These are phyloP conservation scores for Babesia sp. DNA, from an alignment of 169 alveolate species.

Conservation along the genomic window DNA sequence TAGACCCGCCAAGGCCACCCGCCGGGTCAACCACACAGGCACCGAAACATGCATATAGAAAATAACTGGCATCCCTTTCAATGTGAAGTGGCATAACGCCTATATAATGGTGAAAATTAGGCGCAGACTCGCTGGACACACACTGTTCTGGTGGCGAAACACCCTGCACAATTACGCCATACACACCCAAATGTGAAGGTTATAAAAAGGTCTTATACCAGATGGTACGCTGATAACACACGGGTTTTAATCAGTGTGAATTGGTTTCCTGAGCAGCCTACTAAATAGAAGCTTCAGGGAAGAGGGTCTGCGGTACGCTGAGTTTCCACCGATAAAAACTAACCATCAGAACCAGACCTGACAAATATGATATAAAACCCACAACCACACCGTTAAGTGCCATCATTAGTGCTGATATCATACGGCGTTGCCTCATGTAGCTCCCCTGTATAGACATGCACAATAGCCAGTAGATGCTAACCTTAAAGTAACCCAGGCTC, in stretches of 20 bases:
- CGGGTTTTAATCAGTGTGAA: too few species aligned
- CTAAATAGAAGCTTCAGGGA: constrained; percentile 12
- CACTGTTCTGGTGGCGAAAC: too few species aligned
- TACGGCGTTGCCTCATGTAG: constrained; percentile 50
- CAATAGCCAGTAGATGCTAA: background rate
- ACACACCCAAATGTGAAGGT: too few species aligned
- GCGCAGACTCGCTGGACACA: too few species aligned
- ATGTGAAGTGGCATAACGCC: too few species aligned
- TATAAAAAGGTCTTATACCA: too few species aligned
- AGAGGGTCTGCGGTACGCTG: background rate
- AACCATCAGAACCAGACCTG: constrained; percentile 26
- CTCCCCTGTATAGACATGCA: constrained; percentile 34
- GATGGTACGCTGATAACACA: too few species aligned
- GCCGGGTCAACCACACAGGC: background rate
- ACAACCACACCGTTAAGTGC: constrained; percentile 51
- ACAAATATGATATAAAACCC: constrained; percentile 32
- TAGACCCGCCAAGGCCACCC: background rate
- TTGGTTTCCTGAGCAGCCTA: too few species aligned
- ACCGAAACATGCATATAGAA: too few species aligned
- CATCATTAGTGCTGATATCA: constrained; percentile 50
- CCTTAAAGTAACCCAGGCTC: constrained; percentile 65
- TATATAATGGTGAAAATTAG: too few species aligned
- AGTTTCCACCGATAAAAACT: background rate
- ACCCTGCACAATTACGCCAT: too few species aligned
- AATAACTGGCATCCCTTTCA: too few species aligned